Conservation (phyloP, 2,329 filamentous ascomycete genomes). For the Myriosclerotinia scirpicola region DNA sequence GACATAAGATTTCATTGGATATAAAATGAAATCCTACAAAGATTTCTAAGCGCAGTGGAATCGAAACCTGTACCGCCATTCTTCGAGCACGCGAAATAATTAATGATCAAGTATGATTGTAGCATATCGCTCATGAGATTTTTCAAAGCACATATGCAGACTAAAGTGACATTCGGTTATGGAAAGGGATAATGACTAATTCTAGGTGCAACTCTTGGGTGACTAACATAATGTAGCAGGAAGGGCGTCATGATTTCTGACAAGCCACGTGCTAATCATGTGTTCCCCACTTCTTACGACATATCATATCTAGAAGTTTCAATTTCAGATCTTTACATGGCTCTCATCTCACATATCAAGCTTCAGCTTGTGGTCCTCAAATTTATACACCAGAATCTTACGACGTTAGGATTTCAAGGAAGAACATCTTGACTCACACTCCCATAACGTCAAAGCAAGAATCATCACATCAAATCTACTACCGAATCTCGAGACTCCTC, state of each 20-base stretch:
- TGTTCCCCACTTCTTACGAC: neutral
- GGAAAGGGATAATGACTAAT: slow-evolving; percentile 1
- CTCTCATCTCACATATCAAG: neutral
- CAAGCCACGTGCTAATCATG: slow-evolving; percentile 1
- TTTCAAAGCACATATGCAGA: neutral
- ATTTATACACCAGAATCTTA: neutral
- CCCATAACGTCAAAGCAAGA: neutral
- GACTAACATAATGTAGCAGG: neutral
- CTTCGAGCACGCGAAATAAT: neutral
- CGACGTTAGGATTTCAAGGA: no score
- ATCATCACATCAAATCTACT: neutral
- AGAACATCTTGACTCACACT: neutral
- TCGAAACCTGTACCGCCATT: neutral
- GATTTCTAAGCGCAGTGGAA: neutral
- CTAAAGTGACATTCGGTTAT: neutral
- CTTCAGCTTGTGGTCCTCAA: neutral
- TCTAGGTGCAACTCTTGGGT: neutral
- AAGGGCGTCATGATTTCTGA: slow-evolving; percentile 6
- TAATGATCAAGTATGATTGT: neutral
- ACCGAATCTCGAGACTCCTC: neutral
- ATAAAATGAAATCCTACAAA: neutral
- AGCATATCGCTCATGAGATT: neutral
- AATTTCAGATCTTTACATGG: neutral
- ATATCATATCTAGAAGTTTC: slow-evolving; percentile 1
- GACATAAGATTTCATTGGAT: neutral